Base-by-base conservation (phyloP, 2,329 filamentous ascomycete genomes). In the Cordyceps fumosorosea region DNA sequence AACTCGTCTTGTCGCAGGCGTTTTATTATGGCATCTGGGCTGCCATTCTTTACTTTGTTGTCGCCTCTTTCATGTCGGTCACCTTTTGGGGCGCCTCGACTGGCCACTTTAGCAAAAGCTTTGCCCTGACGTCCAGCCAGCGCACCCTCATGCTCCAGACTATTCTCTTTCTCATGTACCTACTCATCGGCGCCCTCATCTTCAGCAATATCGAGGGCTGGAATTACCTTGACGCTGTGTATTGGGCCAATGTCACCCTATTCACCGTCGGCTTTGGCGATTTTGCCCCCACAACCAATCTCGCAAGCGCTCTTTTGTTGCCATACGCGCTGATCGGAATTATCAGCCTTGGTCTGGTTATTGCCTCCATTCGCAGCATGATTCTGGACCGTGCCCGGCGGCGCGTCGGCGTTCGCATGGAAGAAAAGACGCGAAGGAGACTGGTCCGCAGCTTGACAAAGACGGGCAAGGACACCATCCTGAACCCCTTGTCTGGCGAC, bases 121-220 rank as follows among this genome's bases (percentile, higher is more conserved):
- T 96, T 67, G 79, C 83, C 66, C 80, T 96, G 26, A 93, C 89
- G 0, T 84, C 87, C 59, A 89, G 88, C 64, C 93, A 97, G 73
- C 84, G 93, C 11, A 96, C 91, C 0, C 78, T 97, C 24, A 96
- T 97, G 80, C 76, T 96, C 32, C 93, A 97, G 74, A 96, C 91
- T 1, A 96, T 96, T 74, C 78, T 89, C 61, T 90, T 96, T 70
- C 87, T 96, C 57, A 76, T 90, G 54, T 96, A 95, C 79, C 78
- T 97, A 0, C 85, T 90, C 0, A 75, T 91, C 2, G 93, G 93
- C 0, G 91, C 88, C 0, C 83, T 87, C 0, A 76, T 96, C 0
- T 96, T 95, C 70, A 84, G 85, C 6, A 78, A 78, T 1, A 81
- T 95, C 3, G 88, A 96, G 64, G 81, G 76, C 3, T 95, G 92